A percentile compares a stretch with the other conserved stretches of the same genome.
phyloP scores from a whole-genome alignment of 306 rosid species.

The Vigna reflexopilosa region DNA sequence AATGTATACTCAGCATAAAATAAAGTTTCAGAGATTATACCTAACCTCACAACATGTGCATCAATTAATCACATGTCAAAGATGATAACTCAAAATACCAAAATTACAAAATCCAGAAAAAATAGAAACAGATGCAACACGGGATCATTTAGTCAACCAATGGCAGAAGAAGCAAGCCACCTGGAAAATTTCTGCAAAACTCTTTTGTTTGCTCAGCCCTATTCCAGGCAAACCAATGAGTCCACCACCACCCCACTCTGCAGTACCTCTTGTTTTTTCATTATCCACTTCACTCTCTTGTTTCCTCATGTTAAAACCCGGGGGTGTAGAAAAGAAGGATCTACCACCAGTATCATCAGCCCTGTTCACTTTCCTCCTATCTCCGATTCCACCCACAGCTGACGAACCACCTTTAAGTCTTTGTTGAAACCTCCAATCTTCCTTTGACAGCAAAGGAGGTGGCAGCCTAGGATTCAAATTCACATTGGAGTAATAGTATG shows the following conservation, averaged over 20 bases:
- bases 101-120: not conserved
- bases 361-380: slow-evolving; percentile 70
- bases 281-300: slow-evolving; percentile 61
- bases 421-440: slow-evolving; percentile 86
- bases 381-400: slow-evolving; percentile 86
- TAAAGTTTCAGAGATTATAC: not conserved
- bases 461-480: slow-evolving; percentile 89
- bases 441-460: slow-evolving; percentile 85
- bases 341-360: slow-evolving; percentile 65
- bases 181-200: slow-evolving; percentile 94
- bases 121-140: slow-evolving; percentile 12
- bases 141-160: not conserved
- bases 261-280: slow-evolving; percentile 62
- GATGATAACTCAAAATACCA: not conserved
- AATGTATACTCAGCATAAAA: not conserved
- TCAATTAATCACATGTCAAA: not conserved
- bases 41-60: slow-evolving; percentile 10
- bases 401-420: slow-evolving; percentile 76
- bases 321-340: slow-evolving; percentile 70
- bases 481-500: slow-evolving; percentile 81
- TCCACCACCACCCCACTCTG: slow-evolving; percentile 83
- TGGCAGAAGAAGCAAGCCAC: slow-evolving; percentile 50
- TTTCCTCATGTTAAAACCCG: slow-evolving; percentile 72
- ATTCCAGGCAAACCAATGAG: slow-evolving; percentile 85
- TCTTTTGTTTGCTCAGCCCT: slow-evolving; percentile 87